phyloP scores from a whole-genome alignment of 495 filamentous ascomycete species.

The Podospora bellae-mahoneyi region DNA sequence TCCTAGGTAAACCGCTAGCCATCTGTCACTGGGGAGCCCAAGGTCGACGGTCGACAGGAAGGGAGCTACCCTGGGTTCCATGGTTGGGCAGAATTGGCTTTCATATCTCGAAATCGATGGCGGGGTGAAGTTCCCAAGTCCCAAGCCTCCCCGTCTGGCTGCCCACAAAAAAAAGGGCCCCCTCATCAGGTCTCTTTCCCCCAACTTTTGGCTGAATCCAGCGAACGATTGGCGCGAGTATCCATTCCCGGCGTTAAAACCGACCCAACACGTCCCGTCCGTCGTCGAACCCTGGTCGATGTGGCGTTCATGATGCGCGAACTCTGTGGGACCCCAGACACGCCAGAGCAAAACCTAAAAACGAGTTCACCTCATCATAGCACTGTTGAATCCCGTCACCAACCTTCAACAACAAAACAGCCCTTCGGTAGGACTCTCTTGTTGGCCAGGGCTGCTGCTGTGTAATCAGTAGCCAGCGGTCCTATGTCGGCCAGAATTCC shows the following conservation, averaged over 20 bases:
- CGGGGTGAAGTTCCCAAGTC: not conserved
- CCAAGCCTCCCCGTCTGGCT: not conserved
- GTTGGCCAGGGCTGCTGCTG: not conserved
- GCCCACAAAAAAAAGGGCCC: not conserved
- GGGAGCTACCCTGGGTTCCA: not conserved
- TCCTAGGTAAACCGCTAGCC: not conserved
- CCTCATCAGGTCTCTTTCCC: not conserved
- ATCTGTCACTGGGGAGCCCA: not conserved
- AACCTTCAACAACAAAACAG: not conserved
- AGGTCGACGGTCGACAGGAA: not conserved
- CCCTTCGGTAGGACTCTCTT: not conserved
- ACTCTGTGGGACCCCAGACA: slow-evolving; percentile 9
- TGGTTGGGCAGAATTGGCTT: not conserved
- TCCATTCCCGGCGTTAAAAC: slow-evolving; percentile 30
- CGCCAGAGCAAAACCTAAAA: not conserved
- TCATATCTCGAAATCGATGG: not conserved
- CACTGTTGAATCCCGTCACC: not conserved
- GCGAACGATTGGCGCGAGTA: slow-evolving; percentile 8
- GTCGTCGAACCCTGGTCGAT: slow-evolving; percentile 15
- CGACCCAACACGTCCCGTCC: slow-evolving; percentile 19
- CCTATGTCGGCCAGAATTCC: slow-evolving; percentile 27
- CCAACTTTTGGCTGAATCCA: slow-evolving; percentile 26
- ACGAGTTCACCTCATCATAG: not conserved
- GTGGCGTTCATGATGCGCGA: slow-evolving; percentile 22
- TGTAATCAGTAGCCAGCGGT: slow-evolving; percentile 19